Base-by-base conservation (phyloP, 371 early-diverging fungal genomes). In the Capillidium heterosporum region DNA sequence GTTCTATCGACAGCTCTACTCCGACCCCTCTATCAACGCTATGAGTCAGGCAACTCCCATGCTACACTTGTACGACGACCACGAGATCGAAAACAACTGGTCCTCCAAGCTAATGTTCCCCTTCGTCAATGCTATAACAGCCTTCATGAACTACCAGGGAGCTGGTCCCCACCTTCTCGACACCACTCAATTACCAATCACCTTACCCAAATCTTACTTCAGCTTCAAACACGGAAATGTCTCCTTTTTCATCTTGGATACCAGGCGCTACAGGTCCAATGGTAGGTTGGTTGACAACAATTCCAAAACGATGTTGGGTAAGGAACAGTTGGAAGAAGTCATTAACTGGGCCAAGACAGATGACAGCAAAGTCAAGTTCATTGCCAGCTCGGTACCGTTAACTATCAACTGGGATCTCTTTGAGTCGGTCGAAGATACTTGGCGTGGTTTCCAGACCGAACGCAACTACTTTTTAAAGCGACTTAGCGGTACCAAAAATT, bases 61-160 rank as follows among this genome's bases (percentile, higher is more conserved):
- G 63, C 47, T 68, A 7, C 68, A 72, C 32, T 67, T 67, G 5
- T 73, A 70, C 40, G 73, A 72, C 56, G 73, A 72, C 62, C 73
- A 72, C 44, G 73, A 54, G 55, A 65, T 72, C 40, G 48, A 59
- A 42, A 70, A 72, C 60, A 71, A 72, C 61, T 72, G 73, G 73
- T 60, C 63, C 46, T 19, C 27, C 19, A 58, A 61, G 39, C 59
- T 59, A 21, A 26, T 48, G 8, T 41, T 46, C 31, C 71, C 73
- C 17, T 61, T 65, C 61, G 58, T 35, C 35, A 63, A 44, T 35
- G 73, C 73, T 17, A 60, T 73, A 56, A 41, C 54, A 1, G 73
- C 71, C 1, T 72, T 61, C 55, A 35, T 59, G 57, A 72, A 73
- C 55, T 71, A 72, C 64, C 65, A 71, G 53, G 72, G 72, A 15